Evolutionary conservation across 2,329 filamentous ascomycete species (phyloP).

Genomic region (Aspergillus udagawae): DNA sequence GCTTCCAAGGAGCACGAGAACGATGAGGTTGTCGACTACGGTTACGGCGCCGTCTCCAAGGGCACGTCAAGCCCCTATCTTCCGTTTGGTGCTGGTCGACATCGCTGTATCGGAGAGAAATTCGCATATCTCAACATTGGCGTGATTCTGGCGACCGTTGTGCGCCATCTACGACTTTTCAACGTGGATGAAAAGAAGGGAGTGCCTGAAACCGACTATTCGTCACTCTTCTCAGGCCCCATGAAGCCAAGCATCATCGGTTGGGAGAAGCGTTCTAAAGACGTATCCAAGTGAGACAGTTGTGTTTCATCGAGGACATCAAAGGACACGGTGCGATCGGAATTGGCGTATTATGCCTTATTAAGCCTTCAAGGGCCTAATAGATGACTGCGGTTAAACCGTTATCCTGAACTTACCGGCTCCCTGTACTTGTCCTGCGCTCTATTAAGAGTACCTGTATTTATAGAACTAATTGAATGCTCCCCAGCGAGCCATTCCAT

Average conservation of each 20-base stretch:
- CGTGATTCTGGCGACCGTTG: slow-evolving; percentile 60
- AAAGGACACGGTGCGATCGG: background rate
- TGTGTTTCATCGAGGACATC: background rate
- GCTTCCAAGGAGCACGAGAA: slow-evolving; percentile 38
- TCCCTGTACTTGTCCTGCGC: background rate
- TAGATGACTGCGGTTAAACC: no score
- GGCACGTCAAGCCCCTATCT: slow-evolving; percentile 61
- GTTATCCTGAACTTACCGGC: background rate
- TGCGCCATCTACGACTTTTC: slow-evolving; percentile 58
- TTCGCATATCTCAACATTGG: slow-evolving; percentile 68
- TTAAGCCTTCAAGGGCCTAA: background rate
- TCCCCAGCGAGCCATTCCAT: background rate
- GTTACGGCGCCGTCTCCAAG: slow-evolving; percentile 58
- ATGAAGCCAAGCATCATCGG: background rate
- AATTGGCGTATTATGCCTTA: background rate
- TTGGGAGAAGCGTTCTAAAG: background rate
- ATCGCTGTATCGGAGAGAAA: slow-evolving; percentile 72
- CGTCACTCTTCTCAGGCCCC: slow-evolving; percentile 12
- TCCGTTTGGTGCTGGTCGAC: slow-evolving; percentile 68
- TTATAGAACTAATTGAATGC: background rate
- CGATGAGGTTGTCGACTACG: slow-evolving; percentile 58
- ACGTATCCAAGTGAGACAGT: background rate
- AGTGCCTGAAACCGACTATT: slow-evolving; percentile 64
- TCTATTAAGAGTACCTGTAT: background rate
- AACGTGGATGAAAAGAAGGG: slow-evolving; percentile 54